Evolutionary conservation across 148 eudicot genomes (phyloP).

Genomic region (Heliosperma pusillum): DNA sequence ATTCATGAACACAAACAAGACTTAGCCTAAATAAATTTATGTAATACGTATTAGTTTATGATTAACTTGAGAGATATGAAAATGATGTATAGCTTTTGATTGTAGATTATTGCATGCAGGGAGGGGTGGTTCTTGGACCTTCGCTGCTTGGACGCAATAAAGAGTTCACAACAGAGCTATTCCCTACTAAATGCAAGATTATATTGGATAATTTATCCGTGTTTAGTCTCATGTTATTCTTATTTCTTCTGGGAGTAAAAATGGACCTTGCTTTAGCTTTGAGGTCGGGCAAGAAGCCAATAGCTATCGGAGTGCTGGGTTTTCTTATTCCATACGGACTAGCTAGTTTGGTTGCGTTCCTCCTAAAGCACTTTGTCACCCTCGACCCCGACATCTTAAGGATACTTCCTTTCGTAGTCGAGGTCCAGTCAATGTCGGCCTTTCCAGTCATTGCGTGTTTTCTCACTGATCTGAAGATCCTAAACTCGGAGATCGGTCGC

Average conservation of each 20-base stretch:
- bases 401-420: conserved; percentile 30
- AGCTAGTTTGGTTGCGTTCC: conserved; percentile 26
- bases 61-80: too few relatives aligned
- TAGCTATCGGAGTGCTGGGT: conserved; percentile 40
- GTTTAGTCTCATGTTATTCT: conserved; percentile 41
- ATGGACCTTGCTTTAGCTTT: conserved; percentile 34
- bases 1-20: neutral
- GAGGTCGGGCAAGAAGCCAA: conserved; percentile 40
- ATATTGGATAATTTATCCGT: conserved; percentile 38
- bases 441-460: conserved; percentile 44
- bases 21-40: too few relatives aligned
- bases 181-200: conserved; percentile 29
- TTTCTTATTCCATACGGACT: conserved; percentile 34
- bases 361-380: conserved; percentile 19
- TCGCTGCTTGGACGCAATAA: conserved; percentile 36
- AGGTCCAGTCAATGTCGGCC: conserved; percentile 38
- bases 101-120: conserved; percentile 24
- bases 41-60: too few relatives aligned
- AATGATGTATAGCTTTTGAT: too few relatives aligned
- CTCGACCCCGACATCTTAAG: conserved; percentile 27
- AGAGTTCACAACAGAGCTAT: conserved; percentile 24
- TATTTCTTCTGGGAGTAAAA: conserved; percentile 45
- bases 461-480: conserved; percentile 43
- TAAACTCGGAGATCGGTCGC: conserved; percentile 45
- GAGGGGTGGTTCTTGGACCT: conserved; percentile 47